Conservation (phyloP, 2,329 filamentous ascomycete genomes). For the Chalaropsis thielavioides region DNA sequence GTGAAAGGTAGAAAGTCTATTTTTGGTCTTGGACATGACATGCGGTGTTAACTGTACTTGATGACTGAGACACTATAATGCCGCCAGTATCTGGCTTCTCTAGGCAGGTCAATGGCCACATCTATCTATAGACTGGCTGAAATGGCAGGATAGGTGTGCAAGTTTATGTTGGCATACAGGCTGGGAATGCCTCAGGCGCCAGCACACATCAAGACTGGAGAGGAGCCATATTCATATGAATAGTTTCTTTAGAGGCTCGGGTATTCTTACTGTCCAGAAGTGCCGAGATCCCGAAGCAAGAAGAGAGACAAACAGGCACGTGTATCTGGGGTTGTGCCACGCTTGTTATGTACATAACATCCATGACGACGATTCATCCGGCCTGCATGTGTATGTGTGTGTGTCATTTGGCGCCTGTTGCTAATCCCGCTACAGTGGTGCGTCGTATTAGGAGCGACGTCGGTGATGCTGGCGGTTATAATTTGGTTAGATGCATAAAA, state of each 20-base stretch:
- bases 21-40: background rate
- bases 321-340: background rate
- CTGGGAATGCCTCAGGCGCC: background rate
- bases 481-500: no score
- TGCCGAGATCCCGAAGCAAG: background rate
- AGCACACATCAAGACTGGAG: background rate
- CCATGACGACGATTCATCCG: background rate
- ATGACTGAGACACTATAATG: background rate
- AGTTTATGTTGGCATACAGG: background rate
- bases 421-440: background rate
- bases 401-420: background rate
- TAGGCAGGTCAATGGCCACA: no score
- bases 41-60: background rate
- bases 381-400: background rate
- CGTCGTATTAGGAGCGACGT: background rate
- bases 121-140: no score
- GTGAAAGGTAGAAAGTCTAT: background rate
- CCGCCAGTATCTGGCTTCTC: no score
- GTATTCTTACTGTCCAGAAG: background rate
- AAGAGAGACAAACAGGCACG: background rate
- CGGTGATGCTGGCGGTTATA: no score
- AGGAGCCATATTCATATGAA: no score
- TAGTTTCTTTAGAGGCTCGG: no score
- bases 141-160: background rate
- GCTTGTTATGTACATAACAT: background rate